Conservation (phyloP, 1,284 basidiomycete genomes). For the Boletus semigastroideus region DNA sequence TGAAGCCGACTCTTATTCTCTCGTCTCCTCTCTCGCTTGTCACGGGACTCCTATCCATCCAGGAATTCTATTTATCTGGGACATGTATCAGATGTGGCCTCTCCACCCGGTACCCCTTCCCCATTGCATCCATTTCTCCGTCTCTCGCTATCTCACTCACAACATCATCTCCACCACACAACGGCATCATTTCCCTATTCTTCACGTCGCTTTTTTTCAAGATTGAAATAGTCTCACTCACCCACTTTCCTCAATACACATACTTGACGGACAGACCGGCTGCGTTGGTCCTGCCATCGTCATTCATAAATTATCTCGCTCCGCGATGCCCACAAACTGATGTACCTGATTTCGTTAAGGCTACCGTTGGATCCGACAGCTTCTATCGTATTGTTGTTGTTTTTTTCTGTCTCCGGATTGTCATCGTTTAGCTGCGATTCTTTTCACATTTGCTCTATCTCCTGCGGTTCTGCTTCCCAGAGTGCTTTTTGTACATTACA, state of each 20-base stretch:
- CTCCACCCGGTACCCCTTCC: slow-evolving; percentile 25
- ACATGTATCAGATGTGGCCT: slow-evolving; percentile 26
- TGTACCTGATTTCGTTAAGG: slow-evolving; percentile 9
- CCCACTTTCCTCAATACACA: slow-evolving; percentile 14
- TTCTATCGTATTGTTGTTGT: slow-evolving; percentile 19
- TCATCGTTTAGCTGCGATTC: slow-evolving; percentile 22
- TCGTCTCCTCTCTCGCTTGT: slow-evolving; percentile 20
- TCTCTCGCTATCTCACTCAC: slow-evolving; percentile 28
- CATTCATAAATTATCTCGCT: slow-evolving; percentile 15
- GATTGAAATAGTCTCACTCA: slow-evolving; percentile 14
- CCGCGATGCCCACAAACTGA: slow-evolving; percentile 14
- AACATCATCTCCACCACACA: slow-evolving; percentile 28
- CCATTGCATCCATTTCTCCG: slow-evolving; percentile 24
- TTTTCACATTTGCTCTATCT: slow-evolving; percentile 26
- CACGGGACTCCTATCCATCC: slow-evolving; percentile 29
- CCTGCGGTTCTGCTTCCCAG: slow-evolving; percentile 13
- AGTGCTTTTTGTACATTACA: slow-evolving; percentile 37
- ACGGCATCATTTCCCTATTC: slow-evolving; percentile 31
- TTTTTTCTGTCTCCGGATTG: slow-evolving; percentile 23
- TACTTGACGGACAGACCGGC: slow-evolving; percentile 24
- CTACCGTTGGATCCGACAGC: slow-evolving; percentile 20
- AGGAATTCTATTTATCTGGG: slow-evolving; percentile 36
- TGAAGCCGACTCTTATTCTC: slow-evolving; percentile 17
- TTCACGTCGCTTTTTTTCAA: slow-evolving; percentile 19
- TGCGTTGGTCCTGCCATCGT: slow-evolving; percentile 13